A percentile compares a stretch with the other conserved stretches of the same genome.
These are phyloP conservation scores for Trichosporon coremiiforme DNA, from an alignment of 1,284 basidiomycete genomes.

Conservation along the genomic window DNA sequence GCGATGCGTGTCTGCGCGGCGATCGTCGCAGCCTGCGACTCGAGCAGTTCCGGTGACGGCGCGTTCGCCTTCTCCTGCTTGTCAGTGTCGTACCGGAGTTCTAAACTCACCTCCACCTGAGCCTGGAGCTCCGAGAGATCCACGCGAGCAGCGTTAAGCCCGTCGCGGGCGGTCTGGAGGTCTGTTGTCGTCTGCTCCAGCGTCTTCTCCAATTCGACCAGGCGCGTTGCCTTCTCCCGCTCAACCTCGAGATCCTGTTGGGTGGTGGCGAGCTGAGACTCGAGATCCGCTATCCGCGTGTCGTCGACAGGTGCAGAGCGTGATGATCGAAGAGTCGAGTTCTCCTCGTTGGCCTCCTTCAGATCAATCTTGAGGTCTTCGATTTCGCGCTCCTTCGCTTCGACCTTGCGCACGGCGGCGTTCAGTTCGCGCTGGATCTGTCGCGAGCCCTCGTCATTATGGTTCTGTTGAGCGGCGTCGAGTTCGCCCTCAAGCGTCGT, in stretches of 20 bases:
- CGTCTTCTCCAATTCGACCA: conserved; percentile 20
- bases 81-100: not conserved
- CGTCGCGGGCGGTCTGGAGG: not conserved
- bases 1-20: conserved; percentile 7
- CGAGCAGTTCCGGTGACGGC: not conserved
- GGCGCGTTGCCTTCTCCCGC: conserved; percentile 20
- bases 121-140: not conserved
- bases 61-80: conserved; percentile 1
- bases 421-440: conserved; percentile 38
- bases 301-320: not conserved
- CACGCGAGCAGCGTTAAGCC: conserved; percentile 17
- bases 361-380: conserved; percentile 22
- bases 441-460: conserved; percentile 23
- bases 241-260: conserved; percentile 21
- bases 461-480: conserved; percentile 19
- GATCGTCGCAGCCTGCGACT: conserved; percentile 19
- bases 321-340: conserved; percentile 30
- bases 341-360: conserved; percentile 33
- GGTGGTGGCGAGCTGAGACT: conserved; percentile 16
- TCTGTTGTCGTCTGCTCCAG: not conserved
- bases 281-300: conserved; percentile 5
- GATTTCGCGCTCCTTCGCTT: conserved; percentile 26
- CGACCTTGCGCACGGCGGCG: conserved; percentile 33
- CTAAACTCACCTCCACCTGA: conserved; percentile 29
- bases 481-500: conserved; percentile 34